Base-by-base conservation (phyloP, 495 filamentous ascomycete genomes). In the Aspergillus egyptiacus region DNA sequence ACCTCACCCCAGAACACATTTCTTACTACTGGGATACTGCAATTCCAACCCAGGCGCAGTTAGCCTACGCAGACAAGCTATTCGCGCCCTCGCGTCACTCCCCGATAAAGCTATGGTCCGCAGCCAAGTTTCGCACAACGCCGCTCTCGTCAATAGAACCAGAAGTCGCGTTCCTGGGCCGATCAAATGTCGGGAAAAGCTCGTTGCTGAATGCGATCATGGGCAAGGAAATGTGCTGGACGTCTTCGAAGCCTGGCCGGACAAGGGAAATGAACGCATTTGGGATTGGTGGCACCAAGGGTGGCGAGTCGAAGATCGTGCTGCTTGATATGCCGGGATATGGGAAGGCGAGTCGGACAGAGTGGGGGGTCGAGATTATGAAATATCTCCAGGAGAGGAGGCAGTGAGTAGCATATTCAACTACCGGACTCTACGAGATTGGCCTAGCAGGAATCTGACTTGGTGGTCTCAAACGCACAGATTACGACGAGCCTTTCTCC, bases 241-340 rank as follows among this genome's bases (percentile, higher is more conserved):
- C 83, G 6, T 86, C 81, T 27, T 79, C 70, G 2, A 84, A 80
- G 30, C 87, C 89, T 0, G 93, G 93, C 0, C 71, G 80, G 37
- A 98, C 93, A 15, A 74, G 73, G 50, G 78, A 82, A 15, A 87
- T 98, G 78, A 95, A 95, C 59, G 85, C 82, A 0, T 96, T 89
- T 64, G 83, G 81, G 2, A 83, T 96, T 22, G 85, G 84, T 0
- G 77, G 75, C 24, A 67, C 61, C 23, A 74, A 76, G 50, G 72
- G 67, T 22, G 65, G 69, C 31, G 75, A 83, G 56, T 72, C 75
- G 15, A 70, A 72, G 45, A 76, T 84, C 43, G 72, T 79, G 10
- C 60, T 95, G 40, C 69, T 96, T 28, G 94, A 98, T 65, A 91
- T 94, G 88, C 94, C 93, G 6, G 94, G 93, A 2, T 98, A 98